Conservation (phyloP, 805 yeast genomes). For the Ogataea ganodermae region DNA sequence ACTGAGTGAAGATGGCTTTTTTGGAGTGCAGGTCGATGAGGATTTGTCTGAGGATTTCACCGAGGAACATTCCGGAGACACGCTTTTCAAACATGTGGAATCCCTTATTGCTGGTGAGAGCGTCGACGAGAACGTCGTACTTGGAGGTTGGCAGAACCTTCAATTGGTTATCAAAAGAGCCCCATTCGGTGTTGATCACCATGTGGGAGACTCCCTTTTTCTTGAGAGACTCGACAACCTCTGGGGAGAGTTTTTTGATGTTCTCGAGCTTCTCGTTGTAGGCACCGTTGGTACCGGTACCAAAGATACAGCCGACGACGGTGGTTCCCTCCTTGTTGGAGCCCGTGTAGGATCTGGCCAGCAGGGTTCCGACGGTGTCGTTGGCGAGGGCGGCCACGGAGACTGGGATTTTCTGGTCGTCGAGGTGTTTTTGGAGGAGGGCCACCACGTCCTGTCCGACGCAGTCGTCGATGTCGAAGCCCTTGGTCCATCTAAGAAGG, state of each 20-base stretch:
- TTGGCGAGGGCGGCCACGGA: slow-evolving; percentile 85
- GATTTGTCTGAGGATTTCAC: slow-evolving; percentile 80
- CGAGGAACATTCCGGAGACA: slow-evolving; percentile 89
- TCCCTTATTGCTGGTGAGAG: slow-evolving; percentile 75
- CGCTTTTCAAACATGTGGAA: slow-evolving; percentile 92
- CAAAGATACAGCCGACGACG: slow-evolving; percentile 86
- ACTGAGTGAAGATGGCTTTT: slow-evolving; percentile 61
- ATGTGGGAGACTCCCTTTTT: slow-evolving; percentile 58
- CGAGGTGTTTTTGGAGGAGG: slow-evolving; percentile 69
- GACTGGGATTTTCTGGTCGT: slow-evolving; percentile 60
- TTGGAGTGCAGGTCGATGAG: slow-evolving; percentile 65
- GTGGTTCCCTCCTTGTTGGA: slow-evolving; percentile 70
- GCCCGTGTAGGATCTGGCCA: slow-evolving; percentile 81
- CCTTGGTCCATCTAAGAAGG: slow-evolving; percentile 94
- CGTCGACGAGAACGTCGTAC: slow-evolving; percentile 74
- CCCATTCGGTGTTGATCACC: slow-evolving; percentile 98
- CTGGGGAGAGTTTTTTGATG: slow-evolving; percentile 70
- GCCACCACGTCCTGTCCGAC: slow-evolving; percentile 82
- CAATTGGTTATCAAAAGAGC: slow-evolving; percentile 88
- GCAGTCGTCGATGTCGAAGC: slow-evolving; percentile 82
- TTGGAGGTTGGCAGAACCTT: slow-evolving; percentile 73
- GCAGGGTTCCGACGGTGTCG: slow-evolving; percentile 93
- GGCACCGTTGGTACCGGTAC: slow-evolving; percentile 98
- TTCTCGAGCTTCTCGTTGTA: slow-evolving; percentile 76
- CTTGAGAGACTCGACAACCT: slow-evolving; percentile 39